phyloP scores from a whole-genome alignment of 345 rosid species.

The Acer saccharum region DNA sequence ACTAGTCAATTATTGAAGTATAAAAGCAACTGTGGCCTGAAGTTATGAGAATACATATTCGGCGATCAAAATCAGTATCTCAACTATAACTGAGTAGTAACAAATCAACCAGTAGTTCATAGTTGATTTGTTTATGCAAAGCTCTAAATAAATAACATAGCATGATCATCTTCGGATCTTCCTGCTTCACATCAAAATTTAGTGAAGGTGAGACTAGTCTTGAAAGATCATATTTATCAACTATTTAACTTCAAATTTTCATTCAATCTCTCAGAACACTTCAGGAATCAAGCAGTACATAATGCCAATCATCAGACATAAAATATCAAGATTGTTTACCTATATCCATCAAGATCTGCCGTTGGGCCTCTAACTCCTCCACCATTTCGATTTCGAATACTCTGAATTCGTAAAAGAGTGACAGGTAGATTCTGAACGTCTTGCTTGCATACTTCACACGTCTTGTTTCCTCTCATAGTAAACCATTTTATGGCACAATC shows the following conservation, averaged over 20 bases:
- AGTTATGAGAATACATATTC: not conserved
- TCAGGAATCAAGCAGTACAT: not conserved
- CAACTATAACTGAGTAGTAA: not conserved
- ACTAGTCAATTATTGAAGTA: not conserved
- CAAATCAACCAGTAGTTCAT: not conserved
- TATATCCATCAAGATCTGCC: conserved; percentile 42
- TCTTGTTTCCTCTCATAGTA: conserved; percentile 89
- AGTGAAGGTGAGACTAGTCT: not conserved
- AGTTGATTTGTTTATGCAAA: not conserved
- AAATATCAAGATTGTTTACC: conserved; percentile 34
- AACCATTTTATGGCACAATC: conserved; percentile 98
- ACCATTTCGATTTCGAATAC: conserved; percentile 36
- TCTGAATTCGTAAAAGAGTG: conserved; percentile 76
- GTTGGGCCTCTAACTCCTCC: conserved; percentile 33
- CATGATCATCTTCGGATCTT: not conserved
- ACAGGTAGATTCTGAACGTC: conserved; percentile 90
- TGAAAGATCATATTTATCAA: not conserved
- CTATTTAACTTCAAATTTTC: not conserved
- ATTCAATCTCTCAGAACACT: not conserved
- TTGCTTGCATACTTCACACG: conserved; percentile 87
- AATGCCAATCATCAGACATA: conserved; percentile 8
- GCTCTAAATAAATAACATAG: not conserved
- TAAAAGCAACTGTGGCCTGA: not conserved
- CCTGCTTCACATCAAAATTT: not conserved
- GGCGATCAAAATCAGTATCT: not conserved